Evolutionary conservation across 768 basidiomycete species (phyloP).

Genomic region (Tricholoma flavovirens): DNA sequence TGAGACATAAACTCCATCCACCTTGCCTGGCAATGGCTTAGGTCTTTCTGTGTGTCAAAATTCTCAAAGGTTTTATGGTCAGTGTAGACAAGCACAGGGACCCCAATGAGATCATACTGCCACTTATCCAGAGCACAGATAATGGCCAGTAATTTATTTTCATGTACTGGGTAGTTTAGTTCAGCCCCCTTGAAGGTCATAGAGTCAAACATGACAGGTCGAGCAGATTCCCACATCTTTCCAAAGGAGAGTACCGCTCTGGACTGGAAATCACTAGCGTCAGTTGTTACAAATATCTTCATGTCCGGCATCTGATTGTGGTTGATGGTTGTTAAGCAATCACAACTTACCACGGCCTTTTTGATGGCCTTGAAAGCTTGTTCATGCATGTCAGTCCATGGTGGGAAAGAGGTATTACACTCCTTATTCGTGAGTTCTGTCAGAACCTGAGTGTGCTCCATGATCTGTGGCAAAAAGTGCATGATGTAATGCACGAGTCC

Average conservation of each 20-base stretch:
- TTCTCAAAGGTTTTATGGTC: too few species aligned
- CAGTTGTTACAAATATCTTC: constrained; percentile 24
- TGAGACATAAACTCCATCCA: too few species aligned
- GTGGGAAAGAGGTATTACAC: constrained; percentile 15
- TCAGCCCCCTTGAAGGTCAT: too few species aligned
- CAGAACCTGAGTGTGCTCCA: constrained; percentile 20
- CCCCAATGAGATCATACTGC: constrained; percentile 13
- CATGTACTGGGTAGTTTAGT: too few species aligned
- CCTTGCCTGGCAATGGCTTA: constrained; percentile 15
- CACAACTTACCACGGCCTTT: constrained; percentile 12
- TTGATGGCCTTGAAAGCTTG: constrained; percentile 24
- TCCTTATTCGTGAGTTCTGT: not conserved
- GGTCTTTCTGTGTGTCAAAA: constrained; percentile 15
- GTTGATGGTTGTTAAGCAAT: constrained; percentile 24
- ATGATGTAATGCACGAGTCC: constrained; percentile 26
- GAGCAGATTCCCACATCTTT: constrained; percentile 19
- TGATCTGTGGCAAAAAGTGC: constrained; percentile 22
- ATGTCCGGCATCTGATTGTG: constrained; percentile 14
- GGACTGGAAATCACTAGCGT: constrained; percentile 19
- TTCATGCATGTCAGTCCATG: constrained; percentile 19
- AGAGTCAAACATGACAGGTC: constrained; percentile 25
- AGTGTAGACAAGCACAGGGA: constrained; percentile 18
- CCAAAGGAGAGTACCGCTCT: constrained; percentile 24
- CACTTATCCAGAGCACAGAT: constrained; percentile 21
- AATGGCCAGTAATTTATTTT: constrained; percentile 29